Evolutionary conservation across 2,329 filamentous ascomycete genomes (phyloP), one percentile per base, ranked within the genome.

Genomic region (Periconia digitata): DNA sequence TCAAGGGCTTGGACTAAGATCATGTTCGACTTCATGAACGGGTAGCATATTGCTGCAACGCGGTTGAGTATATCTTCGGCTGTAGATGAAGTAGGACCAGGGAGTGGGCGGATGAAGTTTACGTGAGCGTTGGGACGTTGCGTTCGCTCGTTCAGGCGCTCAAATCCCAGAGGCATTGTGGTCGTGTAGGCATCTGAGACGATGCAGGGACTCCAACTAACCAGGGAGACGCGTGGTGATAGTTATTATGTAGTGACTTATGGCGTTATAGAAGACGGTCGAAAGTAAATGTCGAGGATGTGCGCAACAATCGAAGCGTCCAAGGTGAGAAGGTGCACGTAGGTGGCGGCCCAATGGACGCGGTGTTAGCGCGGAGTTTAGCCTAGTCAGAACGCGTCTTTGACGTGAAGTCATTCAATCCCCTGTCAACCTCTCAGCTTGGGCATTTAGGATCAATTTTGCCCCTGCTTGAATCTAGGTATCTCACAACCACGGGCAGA

Each of bases 21-120:
- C 60, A 70, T 69, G 58, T 78, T 61, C 45, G 69, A 59, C 50
- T 75, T 74, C 75, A 77, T 77, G 55, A 79, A 73, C 1, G 90
- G 90, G 20, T 79, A 77, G 65, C 89, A 92, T 81, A 92, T 86
- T 47, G 90, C 90, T 13, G 71, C 71, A 22, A 74, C 67, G 45
- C 68, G 67, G 45, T 65, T 69, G 41, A 74, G 63, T 17, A 73
- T 68, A 32, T 53, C 51, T 29, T 64, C 61, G 36, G 71, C 67
- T n/a, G 53, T 62, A 3, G 55, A n/a, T 22, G 64, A 49, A 24
- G 59, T 54, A 0, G 80, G 74, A 0, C 87, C 86, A 13, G 84
- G 78, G 0, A 92, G 76, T 1, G 90, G 85, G 63, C 91, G 91
- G 74, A 95, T 92, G 75, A 95, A 95, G 66, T 89, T 83, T 58